A percentile compares a stretch with the other conserved stretches of the same genome.
phyloP scores from a whole-genome alignment of 2,329 filamentous ascomycete species.

The Seiridium cupressi region DNA sequence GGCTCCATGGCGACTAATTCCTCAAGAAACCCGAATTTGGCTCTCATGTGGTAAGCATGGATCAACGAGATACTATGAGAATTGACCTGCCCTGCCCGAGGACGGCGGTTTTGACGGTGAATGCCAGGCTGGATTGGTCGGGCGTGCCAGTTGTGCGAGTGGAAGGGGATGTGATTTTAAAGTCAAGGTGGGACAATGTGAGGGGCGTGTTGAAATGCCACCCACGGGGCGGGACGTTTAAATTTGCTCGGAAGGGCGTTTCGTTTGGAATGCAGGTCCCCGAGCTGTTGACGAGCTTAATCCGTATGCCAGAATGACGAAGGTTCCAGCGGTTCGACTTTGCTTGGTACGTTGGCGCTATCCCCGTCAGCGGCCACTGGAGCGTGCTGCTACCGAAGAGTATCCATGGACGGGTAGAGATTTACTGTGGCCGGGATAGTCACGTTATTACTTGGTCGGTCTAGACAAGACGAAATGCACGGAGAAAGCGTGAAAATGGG shows the following conservation, averaged over 20 bases:
- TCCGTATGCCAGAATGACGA: background rate
- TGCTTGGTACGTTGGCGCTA: background rate
- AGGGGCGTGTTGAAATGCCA: background rate
- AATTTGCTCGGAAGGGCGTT: background rate
- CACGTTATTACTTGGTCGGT: background rate
- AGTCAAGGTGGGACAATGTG: background rate
- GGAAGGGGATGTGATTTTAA: background rate
- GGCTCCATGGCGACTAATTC: slow-evolving; percentile 53
- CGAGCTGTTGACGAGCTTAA: background rate
- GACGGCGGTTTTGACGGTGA: too few species aligned
- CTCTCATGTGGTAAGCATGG: background rate
- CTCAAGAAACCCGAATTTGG: background rate
- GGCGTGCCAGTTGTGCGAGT: background rate
- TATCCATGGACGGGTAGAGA: background rate
- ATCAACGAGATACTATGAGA: background rate
- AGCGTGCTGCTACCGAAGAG: slow-evolving; percentile 2
- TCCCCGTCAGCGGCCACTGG: slow-evolving; percentile 3
- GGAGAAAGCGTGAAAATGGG: too few species aligned
- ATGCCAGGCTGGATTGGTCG: too few species aligned
- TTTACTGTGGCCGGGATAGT: background rate
- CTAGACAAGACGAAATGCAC: background rate
- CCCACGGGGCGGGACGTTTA: background rate
- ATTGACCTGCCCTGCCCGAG: background rate
- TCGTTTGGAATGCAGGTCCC: background rate
- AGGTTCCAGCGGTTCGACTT: background rate